phyloP scores from a whole-genome alignment of 2,329 filamentous ascomycete species.

The Orbilia brochopaga region DNA sequence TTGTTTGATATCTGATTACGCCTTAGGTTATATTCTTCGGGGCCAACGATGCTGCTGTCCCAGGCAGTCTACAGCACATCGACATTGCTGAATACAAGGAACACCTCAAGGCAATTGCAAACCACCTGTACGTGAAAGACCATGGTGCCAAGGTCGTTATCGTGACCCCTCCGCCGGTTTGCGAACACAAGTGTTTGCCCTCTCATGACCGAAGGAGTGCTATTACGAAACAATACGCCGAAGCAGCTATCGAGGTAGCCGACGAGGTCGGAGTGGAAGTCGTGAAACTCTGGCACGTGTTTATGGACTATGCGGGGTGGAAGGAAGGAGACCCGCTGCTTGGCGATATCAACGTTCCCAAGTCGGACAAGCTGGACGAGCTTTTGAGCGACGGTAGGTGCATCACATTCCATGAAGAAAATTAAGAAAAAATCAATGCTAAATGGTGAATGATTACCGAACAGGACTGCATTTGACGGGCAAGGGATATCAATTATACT shows the following conservation, averaged over 20 bases:
- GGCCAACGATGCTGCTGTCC: slow-evolving; percentile 83
- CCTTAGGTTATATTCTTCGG: slow-evolving; percentile 78
- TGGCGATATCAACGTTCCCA: slow-evolving; percentile 66
- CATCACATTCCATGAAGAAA: slow-evolving; percentile 7
- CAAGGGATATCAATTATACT: slow-evolving; percentile 65
- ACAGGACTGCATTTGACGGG: slow-evolving; percentile 66
- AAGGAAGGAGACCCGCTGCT: slow-evolving; percentile 62
- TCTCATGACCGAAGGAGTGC: slow-evolving; percentile 66
- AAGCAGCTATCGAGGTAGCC: slow-evolving; percentile 70
- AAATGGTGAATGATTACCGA: slow-evolving; percentile 13
- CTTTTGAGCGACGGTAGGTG: slow-evolving; percentile 66
- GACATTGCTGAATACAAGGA: slow-evolving; percentile 75
- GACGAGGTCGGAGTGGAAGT: slow-evolving; percentile 66
- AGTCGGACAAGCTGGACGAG: slow-evolving; percentile 64
- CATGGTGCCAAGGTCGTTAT: slow-evolving; percentile 78
- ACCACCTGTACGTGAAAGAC: slow-evolving; percentile 70
- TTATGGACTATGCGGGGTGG: slow-evolving; percentile 72
- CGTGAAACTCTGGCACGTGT: slow-evolving; percentile 78
- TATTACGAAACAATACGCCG: slow-evolving; percentile 68
- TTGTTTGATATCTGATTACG: slow-evolving; percentile 52
- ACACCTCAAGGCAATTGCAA: slow-evolving; percentile 75
- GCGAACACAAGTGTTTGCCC: slow-evolving; percentile 56
- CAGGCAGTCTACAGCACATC: slow-evolving; percentile 72
- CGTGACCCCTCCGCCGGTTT: slow-evolving; percentile 79
- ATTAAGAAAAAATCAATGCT: not conserved